A percentile compares a stretch with the other conserved stretches of the same genome.
These are phyloP conservation scores for Claviceps purpurea DNA, from an alignment of 2,329 filamentous ascomycete species.

Conservation along the genomic window DNA sequence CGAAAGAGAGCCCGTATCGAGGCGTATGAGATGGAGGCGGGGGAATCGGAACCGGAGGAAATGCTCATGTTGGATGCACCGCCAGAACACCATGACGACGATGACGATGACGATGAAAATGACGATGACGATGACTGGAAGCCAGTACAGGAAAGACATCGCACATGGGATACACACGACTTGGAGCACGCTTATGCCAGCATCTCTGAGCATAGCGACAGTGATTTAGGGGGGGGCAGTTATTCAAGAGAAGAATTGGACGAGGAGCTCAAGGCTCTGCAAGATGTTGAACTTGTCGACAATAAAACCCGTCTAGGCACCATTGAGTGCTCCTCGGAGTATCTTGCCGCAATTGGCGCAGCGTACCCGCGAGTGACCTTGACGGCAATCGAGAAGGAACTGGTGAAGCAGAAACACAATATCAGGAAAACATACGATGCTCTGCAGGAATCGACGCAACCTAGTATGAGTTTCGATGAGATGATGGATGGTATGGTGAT, in stretches of 20 bases:
- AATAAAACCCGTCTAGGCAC: slow-evolving; percentile 2
- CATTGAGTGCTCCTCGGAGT: slow-evolving; percentile 16
- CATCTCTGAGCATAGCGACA: not conserved
- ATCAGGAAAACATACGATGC: slow-evolving; percentile 24
- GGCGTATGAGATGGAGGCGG: slow-evolving; percentile 20
- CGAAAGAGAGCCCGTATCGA: slow-evolving; percentile 51
- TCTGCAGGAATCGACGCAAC: slow-evolving; percentile 19
- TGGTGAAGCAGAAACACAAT: slow-evolving; percentile 21
- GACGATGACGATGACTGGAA: slow-evolving; percentile 12
- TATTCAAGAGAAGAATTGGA: not conserved
- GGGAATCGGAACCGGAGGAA: slow-evolving; percentile 8
- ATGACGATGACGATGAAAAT: slow-evolving; percentile 18
- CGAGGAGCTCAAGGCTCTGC: slow-evolving; percentile 1
- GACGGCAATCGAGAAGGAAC: slow-evolving; percentile 21
- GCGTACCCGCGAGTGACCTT: slow-evolving; percentile 30
- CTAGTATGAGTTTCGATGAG: slow-evolving; percentile 19
- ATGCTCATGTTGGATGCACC: slow-evolving; percentile 21
- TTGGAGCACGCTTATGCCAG: not conserved
- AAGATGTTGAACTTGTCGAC: not conserved
- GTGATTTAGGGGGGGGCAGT: slow-evolving; percentile 7
- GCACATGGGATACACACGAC: not conserved
- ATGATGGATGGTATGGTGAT: slow-evolving; percentile 18
- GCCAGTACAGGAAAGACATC: slow-evolving; percentile 3
- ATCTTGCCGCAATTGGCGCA: slow-evolving; percentile 21
- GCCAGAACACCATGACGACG: slow-evolving; percentile 19